phyloP scores from a whole-genome alignment of 768 basidiomycete genomes.

The Mycena polygramma region DNA sequence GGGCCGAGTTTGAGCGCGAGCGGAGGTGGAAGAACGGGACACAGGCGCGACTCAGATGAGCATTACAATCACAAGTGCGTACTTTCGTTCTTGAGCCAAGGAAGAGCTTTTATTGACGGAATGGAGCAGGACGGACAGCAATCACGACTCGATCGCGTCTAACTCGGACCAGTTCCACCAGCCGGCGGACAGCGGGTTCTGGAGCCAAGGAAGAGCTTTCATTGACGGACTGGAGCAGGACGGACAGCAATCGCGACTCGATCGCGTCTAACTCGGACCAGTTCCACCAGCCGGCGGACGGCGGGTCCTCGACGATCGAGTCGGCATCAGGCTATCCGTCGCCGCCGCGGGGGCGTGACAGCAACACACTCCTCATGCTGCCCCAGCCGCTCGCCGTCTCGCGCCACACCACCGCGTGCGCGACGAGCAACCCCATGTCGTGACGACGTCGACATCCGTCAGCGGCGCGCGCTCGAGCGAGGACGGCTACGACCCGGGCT shows the following conservation, averaged over 20 bases:
- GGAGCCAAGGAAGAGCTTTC: slow-evolving; percentile 1
- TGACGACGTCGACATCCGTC: slow-evolving; percentile 63
- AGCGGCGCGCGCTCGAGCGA: slow-evolving; percentile 62
- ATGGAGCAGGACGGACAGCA: slow-evolving; percentile 49
- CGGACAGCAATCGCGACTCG: slow-evolving; percentile 74
- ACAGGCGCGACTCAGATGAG: slow-evolving; percentile 74
- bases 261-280: slow-evolving; percentile 83
- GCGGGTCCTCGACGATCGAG: slow-evolving; percentile 64
- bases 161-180: slow-evolving; percentile 79
- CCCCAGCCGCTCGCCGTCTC: slow-evolving; percentile 77
- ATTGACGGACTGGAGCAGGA: slow-evolving; percentile 39
- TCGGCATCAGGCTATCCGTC: slow-evolving; percentile 49
- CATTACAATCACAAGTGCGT: slow-evolving; percentile 82
- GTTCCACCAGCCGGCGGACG: slow-evolving; percentile 61
- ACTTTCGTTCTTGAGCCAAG: slow-evolving; percentile 20
- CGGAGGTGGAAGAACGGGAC: slow-evolving; percentile 92
- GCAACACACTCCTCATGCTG: slow-evolving; percentile 77
- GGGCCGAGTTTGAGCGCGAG: slow-evolving; percentile 98
- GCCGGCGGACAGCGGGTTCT: slow-evolving; percentile 48
- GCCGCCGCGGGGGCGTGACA: slow-evolving; percentile 74
- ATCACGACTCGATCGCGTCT: slow-evolving; percentile 84
- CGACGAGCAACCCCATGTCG: slow-evolving; percentile 55
- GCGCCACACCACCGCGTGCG: slow-evolving; percentile 34
- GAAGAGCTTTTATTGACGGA: slow-evolving; percentile 23
- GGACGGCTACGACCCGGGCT: slow-evolving; percentile 58